Conservation (phyloP, 169 alveolate species). For the Eimeria acervulina region DNA sequence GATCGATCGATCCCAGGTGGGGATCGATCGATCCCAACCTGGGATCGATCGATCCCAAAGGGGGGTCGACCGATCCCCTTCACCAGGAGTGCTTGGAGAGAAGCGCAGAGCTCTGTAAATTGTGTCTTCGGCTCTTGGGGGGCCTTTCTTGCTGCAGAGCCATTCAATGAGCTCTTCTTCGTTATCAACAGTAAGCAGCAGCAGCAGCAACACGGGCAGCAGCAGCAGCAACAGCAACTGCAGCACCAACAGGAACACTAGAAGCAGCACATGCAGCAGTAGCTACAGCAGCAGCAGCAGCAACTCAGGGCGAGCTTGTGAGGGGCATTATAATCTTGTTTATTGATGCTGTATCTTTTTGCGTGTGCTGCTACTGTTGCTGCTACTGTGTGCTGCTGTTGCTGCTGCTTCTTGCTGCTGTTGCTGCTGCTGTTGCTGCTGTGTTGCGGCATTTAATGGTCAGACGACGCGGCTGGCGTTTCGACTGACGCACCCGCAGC, state of each 20-base stretch:
- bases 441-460: neutral
- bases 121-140: constrained; percentile 69
- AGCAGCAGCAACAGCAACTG: constrained; percentile 19
- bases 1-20: constrained; percentile 14
- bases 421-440: constrained; percentile 53
- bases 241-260: neutral
- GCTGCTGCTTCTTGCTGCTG: constrained; percentile 8
- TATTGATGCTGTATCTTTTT: no score
- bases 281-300: no score
- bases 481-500: neutral
- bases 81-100: neutral
- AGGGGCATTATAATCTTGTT: no score
- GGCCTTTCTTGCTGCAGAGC: constrained; percentile 47
- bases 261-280: no score
- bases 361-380: neutral
- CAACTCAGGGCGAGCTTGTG: no score
- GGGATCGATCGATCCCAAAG: constrained; percentile 17
- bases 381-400: neutral
- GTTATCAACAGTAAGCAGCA: constrained; percentile 16
- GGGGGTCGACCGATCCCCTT: constrained; percentile 37
- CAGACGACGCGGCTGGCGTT: neutral
- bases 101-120: neutral
- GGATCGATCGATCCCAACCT: constrained; percentile 19
- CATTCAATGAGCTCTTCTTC: constrained; percentile 68
- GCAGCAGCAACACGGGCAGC: constrained; percentile 14